Evolutionary conservation across 1,139 yeast species (phyloP), one percentile per base, ranked within the genome.

Genomic region (Geotrichum histeridarum): DNA sequence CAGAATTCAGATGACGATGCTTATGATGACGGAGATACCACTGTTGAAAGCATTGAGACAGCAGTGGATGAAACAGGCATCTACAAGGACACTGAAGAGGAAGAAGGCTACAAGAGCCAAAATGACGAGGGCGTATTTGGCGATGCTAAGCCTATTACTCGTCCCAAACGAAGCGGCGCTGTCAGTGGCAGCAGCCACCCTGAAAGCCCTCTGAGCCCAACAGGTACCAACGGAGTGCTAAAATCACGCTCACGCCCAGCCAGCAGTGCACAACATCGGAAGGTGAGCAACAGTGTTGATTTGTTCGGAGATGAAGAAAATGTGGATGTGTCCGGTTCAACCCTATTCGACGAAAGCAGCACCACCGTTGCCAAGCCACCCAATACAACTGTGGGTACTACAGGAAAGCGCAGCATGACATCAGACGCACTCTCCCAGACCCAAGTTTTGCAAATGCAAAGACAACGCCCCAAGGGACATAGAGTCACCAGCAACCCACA

Each of bases 1-100:
- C 36, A 41, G 15, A 51, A 51, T 39, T 51, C 54, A 1, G 54
- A 51, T 41, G 54, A 51, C 27, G 54, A 51, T 15, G 49, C 42
- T 4, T 22, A 22, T 22, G 27, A 3, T 37, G 54, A 47, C 1
- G 42, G 42, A 8, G 46, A 37, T 27, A 22, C 43, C 12, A 39
- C 43, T 39, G 43, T 39, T 27, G 43, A 33, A 7, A 33, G 37
- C 7, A 33, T 11, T n/a, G 14, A 39, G n/a, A 39, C 31, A 2
- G n/a, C 31, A 15, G 43, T 7, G 18, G 33, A 15, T 12, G 41
- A 30, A 15, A 38, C 42, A 32, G 18, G 45, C 18, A 33, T 36
- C 41, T 32, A 33, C 30, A 14, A 47, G n/a, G 50, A 47, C 22
- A 14, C 17, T 11, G 50, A 37, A 9, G 18, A 18, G n/a, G 43